phyloP scores from a whole-genome alignment of 306 rosid genomes.

The Hippophae tibetana region DNA sequence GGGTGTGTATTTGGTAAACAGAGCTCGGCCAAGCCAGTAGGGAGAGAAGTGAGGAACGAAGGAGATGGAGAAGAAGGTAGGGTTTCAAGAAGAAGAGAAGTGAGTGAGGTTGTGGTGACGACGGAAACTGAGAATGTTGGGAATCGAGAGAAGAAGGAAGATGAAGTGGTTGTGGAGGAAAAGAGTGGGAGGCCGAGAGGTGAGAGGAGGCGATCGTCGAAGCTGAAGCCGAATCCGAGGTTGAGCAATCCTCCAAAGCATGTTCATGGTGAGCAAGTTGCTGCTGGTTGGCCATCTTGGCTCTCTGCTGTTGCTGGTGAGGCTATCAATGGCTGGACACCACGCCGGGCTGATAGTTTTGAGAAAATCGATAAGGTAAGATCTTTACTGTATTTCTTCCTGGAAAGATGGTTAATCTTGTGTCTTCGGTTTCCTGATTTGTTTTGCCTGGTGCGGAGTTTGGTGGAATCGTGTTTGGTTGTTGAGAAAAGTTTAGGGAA shows the following conservation, averaged over 20 bases:
- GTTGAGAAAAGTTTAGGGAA: conserved; percentile 8
- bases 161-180: conserved; percentile 14
- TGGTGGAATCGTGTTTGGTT: conserved; percentile 16
- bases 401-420: background rate
- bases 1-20: conserved; percentile 77
- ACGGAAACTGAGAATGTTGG: conserved; percentile 34
- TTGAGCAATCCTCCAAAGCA: conserved; percentile 72
- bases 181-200: conserved; percentile 41
- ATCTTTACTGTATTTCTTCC: background rate
- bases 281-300: conserved; percentile 99
- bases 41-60: conserved; percentile 16
- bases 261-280: conserved; percentile 94
- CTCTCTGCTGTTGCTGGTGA: conserved; percentile 95
- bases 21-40: conserved; percentile 26
- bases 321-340: conserved; percentile 88
- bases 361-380: conserved; percentile 89
- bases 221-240: conserved; percentile 76
- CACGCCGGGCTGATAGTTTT: conserved; percentile 81
- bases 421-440: conserved; percentile 3
- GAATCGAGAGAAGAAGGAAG: conserved; percentile 39
- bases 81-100: conserved; percentile 20
- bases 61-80: conserved; percentile 19
- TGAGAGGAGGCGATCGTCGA: conserved; percentile 56
- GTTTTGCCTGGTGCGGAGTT: conserved; percentile 2
- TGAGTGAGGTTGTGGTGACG: conserved; percentile 26